Evolutionary conservation across 805 yeast species (phyloP), one percentile per base, ranked within the genome.

Genomic region (Saccharomycopsis synnaedendra): DNA sequence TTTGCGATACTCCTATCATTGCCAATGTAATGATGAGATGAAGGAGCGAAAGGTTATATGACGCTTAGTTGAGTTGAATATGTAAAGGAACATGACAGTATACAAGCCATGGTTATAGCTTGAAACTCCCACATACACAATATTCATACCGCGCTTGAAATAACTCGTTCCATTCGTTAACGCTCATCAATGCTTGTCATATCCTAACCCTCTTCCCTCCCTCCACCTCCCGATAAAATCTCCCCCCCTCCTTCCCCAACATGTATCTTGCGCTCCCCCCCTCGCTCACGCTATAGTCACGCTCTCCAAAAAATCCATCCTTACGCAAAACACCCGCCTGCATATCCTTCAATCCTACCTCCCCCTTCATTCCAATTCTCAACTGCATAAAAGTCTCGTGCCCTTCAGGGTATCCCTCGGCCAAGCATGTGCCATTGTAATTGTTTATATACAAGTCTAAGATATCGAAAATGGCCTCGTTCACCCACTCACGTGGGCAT

Each of bases 381-480:
- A 69, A 49, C 36, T 65, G 64, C 40, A 72, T 60, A 42, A 70
- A 67, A 4, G 54, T 57, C 31, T 65, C 67, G 28, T 66, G 58
- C 6, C 55, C 56, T 1, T 54, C 55, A 1, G 69, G 68, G 54
- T 68, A 65, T 39, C 56, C 53, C 34, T 66, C 67, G 39, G 71
- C 71, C 44, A 82, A 63, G 36, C 71, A 68, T 41, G 81, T 71
- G 43, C 65, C 64, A 51, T 72, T 74, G 60, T 71, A 73, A 54
- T 72, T 71, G 57, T 79, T 78, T 47, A 80, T 73, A 56, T 78
- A 82, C 55, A 74, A 74, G 54, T 80, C 80, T 42, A 82, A 63
- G 5, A 82, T 63, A 50, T 77, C 81, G 36, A 75, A 65, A 39
- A 80, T 68, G 1, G 78, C 78, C 53, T 77, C 71, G 48, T 67